Evolutionary conservation across 306 rosid species (phyloP).

Genomic region (Alnus rubra): DNA sequence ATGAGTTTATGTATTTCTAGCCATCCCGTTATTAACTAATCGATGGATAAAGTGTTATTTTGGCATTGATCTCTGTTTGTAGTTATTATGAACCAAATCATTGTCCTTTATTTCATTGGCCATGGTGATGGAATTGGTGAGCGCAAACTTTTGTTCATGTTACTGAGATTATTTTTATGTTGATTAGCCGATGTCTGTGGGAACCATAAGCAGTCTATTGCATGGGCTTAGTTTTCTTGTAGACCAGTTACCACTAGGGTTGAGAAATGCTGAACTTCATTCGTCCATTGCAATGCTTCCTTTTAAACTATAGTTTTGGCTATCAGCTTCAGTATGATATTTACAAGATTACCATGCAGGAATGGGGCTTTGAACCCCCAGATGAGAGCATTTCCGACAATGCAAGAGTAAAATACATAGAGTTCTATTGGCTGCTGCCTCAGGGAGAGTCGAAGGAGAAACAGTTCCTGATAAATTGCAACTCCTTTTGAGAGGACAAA

Average conservation of each 20-base stretch:
- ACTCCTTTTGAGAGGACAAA: slow-evolving; percentile 98
- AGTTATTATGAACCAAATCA: not conserved
- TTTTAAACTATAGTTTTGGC: slow-evolving; percentile 13
- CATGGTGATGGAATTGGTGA: not conserved
- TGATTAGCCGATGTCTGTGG: not conserved
- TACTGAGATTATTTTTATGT: not conserved
- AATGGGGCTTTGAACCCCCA: slow-evolving; percentile 71
- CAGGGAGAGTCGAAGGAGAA: slow-evolving; percentile 88
- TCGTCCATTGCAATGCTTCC: not conserved
- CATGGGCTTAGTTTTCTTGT: not conserved
- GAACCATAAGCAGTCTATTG: not conserved
- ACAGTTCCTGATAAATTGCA: slow-evolving; percentile 88
- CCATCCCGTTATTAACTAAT: not conserved
- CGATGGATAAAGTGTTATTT: not conserved
- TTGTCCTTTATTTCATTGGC: not conserved
- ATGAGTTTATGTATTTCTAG: not conserved
- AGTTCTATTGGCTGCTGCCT: slow-evolving; percentile 90
- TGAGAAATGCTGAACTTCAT: not conserved
- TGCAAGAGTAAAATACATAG: slow-evolving; percentile 78
- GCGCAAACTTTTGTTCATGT: not conserved
- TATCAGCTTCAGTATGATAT: not conserved
- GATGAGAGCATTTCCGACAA: slow-evolving; percentile 55
- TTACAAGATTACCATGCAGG: slow-evolving; percentile 44
- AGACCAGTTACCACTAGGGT: not conserved
- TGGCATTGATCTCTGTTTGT: slow-evolving; percentile 1